Conservation (phyloP, 73 alveolate genomes). For the Urostyla sp. region DNA sequence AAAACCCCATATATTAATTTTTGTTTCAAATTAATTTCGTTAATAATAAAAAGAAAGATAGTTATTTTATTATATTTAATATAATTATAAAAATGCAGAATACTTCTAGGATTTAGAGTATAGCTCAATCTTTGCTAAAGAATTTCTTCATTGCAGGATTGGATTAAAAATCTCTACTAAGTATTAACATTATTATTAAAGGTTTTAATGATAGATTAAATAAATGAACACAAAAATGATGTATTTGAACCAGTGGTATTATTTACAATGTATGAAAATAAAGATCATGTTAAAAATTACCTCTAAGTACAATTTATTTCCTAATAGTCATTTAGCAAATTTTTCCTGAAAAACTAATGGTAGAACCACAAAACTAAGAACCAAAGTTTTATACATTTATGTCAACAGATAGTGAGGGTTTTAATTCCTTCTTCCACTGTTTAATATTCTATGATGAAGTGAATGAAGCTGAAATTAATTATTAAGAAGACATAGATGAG, state of each 20-base stretch:
- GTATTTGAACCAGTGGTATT: conserved; percentile 28
- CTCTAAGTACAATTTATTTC: neutral
- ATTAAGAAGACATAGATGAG: too few relatives aligned
- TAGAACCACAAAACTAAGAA: conserved; percentile 21
- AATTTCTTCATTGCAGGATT: conserved; percentile 45
- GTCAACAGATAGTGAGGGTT: conserved; percentile 42
- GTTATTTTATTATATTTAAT: neutral
- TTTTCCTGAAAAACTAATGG: conserved; percentile 33
- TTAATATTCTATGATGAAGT: conserved; percentile 40
- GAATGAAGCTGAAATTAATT: conserved; percentile 44
- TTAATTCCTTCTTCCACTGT: conserved; percentile 40
- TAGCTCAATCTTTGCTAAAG: neutral
- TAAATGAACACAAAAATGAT: neutral
- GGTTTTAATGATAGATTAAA: neutral
- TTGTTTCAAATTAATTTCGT: too few relatives aligned
- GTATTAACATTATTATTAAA: neutral
- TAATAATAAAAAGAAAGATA: too few relatives aligned
- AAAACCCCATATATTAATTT: conserved; percentile 16
- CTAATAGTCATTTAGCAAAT: conserved; percentile 23
- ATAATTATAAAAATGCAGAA: conserved; percentile 20
- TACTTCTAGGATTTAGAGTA: neutral
- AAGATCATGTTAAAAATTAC: conserved; percentile 11
- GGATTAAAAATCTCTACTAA: neutral
- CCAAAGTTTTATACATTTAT: conserved; percentile 36
- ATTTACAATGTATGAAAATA: conserved; percentile 18